These are phyloP conservation scores for Paracoccidioides lutzii DNA, from an alignment of 2,329 filamentous ascomycete species.

Conservation along the genomic window DNA sequence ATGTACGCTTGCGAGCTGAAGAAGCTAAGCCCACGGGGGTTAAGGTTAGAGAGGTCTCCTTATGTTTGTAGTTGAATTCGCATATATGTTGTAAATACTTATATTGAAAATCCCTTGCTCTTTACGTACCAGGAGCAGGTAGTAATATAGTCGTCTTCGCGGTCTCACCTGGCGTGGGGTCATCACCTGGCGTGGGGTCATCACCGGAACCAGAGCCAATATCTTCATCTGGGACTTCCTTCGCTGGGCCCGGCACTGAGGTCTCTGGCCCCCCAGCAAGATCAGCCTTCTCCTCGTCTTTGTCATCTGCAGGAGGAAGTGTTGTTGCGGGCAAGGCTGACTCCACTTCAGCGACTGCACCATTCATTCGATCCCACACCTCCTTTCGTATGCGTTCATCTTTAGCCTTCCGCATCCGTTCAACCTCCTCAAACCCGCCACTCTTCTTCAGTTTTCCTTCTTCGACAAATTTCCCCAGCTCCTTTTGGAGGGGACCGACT, in stretches of 20 bases:
- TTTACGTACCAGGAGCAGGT: slow-evolving; percentile 11
- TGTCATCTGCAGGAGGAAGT: not conserved
- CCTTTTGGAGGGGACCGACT: slow-evolving; percentile 67
- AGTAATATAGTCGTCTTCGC: not conserved
- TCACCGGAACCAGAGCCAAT: not conserved
- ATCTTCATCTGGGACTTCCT: not conserved
- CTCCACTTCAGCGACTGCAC: slow-evolving; percentile 38
- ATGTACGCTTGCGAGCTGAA: slow-evolving; percentile 11
- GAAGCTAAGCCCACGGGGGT: slow-evolving; percentile 2
- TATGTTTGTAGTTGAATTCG: not conserved
- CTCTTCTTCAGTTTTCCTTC: slow-evolving; percentile 92
- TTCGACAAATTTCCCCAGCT: slow-evolving; percentile 72
- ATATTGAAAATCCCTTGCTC: not conserved
- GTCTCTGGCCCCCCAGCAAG: not conserved
- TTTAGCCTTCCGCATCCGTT: slow-evolving; percentile 68
- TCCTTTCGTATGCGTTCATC: slow-evolving; percentile 78
- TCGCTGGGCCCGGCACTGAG: not conserved
- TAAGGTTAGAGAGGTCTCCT: not conserved
- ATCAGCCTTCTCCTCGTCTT: not conserved
- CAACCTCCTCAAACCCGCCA: slow-evolving; percentile 86
- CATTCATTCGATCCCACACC: slow-evolving; percentile 45
- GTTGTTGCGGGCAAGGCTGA: slow-evolving; percentile 7
- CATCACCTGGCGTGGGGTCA: not conserved
- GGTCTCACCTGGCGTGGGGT: not conserved
- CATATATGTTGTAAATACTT: not conserved